Conservation (phyloP, 306 rosid genomes). For the Hippophae rhamnoides region DNA sequence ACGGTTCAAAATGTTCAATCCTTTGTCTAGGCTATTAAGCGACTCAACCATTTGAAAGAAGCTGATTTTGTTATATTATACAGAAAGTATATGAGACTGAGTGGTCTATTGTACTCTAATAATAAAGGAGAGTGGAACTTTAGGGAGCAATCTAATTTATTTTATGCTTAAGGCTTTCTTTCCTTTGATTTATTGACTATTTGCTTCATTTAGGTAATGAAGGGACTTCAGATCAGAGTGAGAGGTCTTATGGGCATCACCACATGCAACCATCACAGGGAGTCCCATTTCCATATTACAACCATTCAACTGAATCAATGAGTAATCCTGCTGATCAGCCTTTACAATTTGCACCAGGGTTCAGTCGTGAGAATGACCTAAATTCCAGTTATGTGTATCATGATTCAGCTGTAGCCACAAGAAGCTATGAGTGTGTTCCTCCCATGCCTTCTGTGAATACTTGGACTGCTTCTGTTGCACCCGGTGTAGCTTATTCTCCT, state of each 20-base stretch:
- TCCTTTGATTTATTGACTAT: constrained; percentile 6
- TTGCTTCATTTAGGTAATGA: constrained; percentile 60
- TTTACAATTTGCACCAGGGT: constrained; percentile 76
- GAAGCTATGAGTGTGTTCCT: constrained; percentile 36
- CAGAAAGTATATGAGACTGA: too few species aligned
- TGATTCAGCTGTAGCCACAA: constrained; percentile 41
- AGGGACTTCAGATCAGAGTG: constrained; percentile 42
- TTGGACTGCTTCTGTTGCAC: constrained; percentile 57
- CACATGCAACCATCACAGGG: constrained; percentile 42
- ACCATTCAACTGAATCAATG: constrained; percentile 40
- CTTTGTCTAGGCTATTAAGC: too few species aligned
- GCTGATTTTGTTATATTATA: too few species aligned
- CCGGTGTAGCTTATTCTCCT: constrained; percentile 59
- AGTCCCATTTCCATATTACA: constrained; percentile 32
- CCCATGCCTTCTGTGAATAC: constrained; percentile 40
- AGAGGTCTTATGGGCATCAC: constrained; percentile 38
- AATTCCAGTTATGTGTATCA: constrained; percentile 51
- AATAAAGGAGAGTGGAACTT: background rate
- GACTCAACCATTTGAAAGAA: too few species aligned
- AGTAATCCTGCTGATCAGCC: constrained; percentile 84
- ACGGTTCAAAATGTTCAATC: too few species aligned
- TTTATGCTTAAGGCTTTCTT: constrained; percentile 2
- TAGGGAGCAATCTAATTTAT: constrained; percentile 1
- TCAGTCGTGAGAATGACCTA: constrained; percentile 43
- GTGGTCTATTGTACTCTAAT: constrained; percentile 1